These are phyloP conservation scores for Linnemannia schmuckeri DNA, from an alignment of 192 early-diverging fungal genomes.

Conservation along the genomic window DNA sequence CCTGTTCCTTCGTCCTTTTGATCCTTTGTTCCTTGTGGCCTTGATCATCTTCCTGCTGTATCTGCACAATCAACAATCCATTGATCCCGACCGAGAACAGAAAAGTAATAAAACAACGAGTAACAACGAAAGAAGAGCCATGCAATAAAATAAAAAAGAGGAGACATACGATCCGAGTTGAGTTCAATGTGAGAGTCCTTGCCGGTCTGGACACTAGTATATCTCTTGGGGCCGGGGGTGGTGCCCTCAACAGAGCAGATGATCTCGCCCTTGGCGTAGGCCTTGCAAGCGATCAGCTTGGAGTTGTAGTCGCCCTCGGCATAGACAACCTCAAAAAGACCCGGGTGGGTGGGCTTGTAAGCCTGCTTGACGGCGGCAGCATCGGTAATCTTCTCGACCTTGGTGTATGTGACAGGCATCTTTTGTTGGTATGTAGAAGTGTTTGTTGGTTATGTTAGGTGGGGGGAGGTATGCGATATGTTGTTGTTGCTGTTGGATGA, in stretches of 20 bases:
- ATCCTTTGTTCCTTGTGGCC: background rate
- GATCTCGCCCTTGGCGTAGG: conserved; percentile 60
- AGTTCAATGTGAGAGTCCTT: conserved; percentile 65
- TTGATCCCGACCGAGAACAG: background rate
- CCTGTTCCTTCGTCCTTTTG: too few species aligned
- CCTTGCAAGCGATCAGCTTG: conserved; percentile 55
- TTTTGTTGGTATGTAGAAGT: background rate
- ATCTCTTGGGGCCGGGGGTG: conserved; percentile 65
- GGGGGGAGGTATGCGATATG: background rate
- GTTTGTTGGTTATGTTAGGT: background rate
- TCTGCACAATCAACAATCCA: background rate
- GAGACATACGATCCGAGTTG: conserved; percentile 63
- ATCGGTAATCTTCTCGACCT: conserved; percentile 52
- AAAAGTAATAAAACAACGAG: background rate
- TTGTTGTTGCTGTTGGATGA: background rate
- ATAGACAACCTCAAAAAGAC: conserved; percentile 58
- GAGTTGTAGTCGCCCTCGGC: conserved; percentile 61
- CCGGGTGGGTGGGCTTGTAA: conserved; percentile 61
- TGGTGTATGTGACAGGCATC: conserved; percentile 53
- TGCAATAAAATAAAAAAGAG: background rate
- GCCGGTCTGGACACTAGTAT: conserved; percentile 66
- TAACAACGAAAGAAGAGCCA: too few species aligned
- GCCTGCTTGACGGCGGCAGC: conserved; percentile 50
- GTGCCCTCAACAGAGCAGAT: conserved; percentile 60
- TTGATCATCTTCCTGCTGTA: background rate